Evolutionary conservation across 352 stramenopile species (phyloP).

Genomic region (Halophytophthora polymorphica): DNA sequence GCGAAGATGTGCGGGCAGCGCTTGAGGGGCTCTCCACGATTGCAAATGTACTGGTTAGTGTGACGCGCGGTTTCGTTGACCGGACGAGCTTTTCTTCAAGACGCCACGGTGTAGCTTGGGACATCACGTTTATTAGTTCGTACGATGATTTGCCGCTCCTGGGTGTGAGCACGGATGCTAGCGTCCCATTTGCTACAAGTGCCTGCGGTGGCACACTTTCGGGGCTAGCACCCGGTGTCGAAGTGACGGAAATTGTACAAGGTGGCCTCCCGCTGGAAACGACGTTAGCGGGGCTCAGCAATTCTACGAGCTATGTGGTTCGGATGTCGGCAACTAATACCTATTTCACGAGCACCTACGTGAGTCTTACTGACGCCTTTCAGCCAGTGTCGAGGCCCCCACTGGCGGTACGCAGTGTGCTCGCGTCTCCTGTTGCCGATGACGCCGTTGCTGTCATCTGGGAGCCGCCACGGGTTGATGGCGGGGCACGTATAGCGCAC

Average conservation of each 20-base stretch:
- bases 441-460: constrained; percentile 68
- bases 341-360: constrained; percentile 28
- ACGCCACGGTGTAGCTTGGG: constrained; percentile 66
- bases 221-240: constrained; percentile 54
- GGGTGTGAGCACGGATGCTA: constrained; percentile 31
- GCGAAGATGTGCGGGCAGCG: constrained; percentile 39
- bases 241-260: constrained; percentile 21
- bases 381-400: constrained; percentile 28
- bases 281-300: constrained; percentile 14
- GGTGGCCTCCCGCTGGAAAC: constrained; percentile 35
- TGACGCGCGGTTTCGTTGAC: constrained; percentile 18
- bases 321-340: constrained; percentile 38
- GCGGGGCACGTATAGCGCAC: constrained; percentile 76
- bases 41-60: constrained; percentile 43
- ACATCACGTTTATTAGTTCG: constrained; percentile 48
- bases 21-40: constrained; percentile 72
- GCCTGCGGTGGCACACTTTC: constrained; percentile 60
- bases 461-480: constrained; percentile 56
- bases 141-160: constrained; percentile 42
- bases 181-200: constrained; percentile 27
- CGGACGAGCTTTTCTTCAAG: constrained; percentile 29
- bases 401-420: constrained; percentile 21
- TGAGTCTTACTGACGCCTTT: constrained; percentile 15
- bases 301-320: constrained; percentile 41
- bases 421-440: constrained; percentile 34